Conservation (phyloP, 768 basidiomycete genomes). For the Hericium erinaceus region DNA sequence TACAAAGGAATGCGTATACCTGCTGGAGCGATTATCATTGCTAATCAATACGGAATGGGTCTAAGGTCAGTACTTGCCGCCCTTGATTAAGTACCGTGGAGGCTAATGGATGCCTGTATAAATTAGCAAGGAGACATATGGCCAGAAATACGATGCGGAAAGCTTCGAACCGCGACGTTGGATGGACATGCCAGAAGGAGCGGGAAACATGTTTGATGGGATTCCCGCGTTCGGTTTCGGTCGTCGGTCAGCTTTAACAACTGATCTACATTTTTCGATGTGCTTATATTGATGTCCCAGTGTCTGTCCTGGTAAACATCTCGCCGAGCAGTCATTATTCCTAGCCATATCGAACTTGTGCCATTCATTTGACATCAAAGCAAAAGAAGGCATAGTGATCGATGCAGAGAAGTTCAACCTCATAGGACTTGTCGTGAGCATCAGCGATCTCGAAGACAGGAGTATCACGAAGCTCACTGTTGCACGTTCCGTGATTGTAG, state of each 20-base stretch:
- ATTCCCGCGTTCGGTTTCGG: neutral
- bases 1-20: neutral
- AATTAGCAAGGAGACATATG: neutral
- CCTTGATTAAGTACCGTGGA: neutral
- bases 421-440: neutral
- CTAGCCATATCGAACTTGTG: neutral
- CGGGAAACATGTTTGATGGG: neutral
- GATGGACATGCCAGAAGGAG: neutral
- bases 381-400: neutral
- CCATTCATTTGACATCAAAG: neutral
- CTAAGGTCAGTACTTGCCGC: neutral
- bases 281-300: neutral
- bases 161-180: neutral
- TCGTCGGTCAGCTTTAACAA: neutral
- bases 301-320: neutral
- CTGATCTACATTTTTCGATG: too few species aligned
- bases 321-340: neutral
- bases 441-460: neutral
- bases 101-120: neutral
- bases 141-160: neutral
- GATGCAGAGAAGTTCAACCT: neutral
- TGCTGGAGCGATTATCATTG: neutral
- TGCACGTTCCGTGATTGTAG: neutral
- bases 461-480: neutral
- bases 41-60: neutral